Conservation (phyloP, 768 basidiomycete genomes). For the Serendipita sp. region DNA sequence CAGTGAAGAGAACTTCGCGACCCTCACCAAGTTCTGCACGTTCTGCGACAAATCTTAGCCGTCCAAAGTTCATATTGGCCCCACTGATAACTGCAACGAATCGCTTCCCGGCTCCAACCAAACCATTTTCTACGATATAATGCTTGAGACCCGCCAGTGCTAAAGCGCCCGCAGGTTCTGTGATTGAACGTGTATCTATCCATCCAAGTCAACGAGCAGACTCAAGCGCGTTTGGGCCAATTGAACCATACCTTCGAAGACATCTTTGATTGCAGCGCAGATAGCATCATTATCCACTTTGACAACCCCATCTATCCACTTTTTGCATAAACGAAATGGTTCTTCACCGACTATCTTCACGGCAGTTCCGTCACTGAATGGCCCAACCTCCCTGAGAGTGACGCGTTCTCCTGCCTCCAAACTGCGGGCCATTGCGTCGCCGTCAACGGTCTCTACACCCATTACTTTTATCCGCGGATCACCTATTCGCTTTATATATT, state of each 20-base stretch:
- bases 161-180: conserved; percentile 91
- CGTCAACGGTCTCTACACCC: conserved; percentile 91
- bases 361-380: conserved; percentile 95
- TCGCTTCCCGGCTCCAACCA: conserved; percentile 67
- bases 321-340: conserved; percentile 80
- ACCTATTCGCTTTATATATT: conserved; percentile 88
- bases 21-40: conserved; percentile 95
- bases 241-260: conserved; percentile 67
- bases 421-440: conserved; percentile 82
- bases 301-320: conserved; percentile 66
- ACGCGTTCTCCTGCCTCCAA: conserved; percentile 68
- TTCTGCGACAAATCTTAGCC: conserved; percentile 93
- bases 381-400: conserved; percentile 75
- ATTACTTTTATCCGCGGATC: conserved; percentile 63
- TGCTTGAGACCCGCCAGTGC: conserved; percentile 84
- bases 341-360: conserved; percentile 92
- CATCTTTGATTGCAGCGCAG: conserved; percentile 96
- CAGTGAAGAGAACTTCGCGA: conserved; percentile 78
- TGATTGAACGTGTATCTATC: conserved; percentile 84
- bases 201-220: not conserved
- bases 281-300: conserved; percentile 89
- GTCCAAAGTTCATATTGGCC: conserved; percentile 98
- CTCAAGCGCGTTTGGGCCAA: not conserved
- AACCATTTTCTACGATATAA: conserved; percentile 63
- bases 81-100: conserved; percentile 90